These are phyloP conservation scores for Ogataea chonburiensis DNA, from an alignment of 805 yeast species.

Conservation along the genomic window DNA sequence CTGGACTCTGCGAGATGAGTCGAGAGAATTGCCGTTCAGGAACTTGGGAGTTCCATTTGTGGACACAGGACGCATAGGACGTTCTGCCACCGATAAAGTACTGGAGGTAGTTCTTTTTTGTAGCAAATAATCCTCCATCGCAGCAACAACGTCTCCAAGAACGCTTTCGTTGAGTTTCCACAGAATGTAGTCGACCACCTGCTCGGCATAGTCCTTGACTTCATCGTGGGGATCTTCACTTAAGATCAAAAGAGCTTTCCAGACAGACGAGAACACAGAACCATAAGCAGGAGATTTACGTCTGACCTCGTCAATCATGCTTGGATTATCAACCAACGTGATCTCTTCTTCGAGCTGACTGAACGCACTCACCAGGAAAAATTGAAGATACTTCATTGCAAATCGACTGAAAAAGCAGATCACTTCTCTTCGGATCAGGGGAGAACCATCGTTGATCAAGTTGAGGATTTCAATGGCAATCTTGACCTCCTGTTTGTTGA, in stretches of 20 bases:
- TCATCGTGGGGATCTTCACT: constrained; percentile 88
- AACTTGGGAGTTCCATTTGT: constrained; percentile 11
- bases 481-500: constrained; percentile 65
- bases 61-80: constrained; percentile 11
- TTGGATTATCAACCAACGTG: constrained; percentile 60
- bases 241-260: constrained; percentile 79
- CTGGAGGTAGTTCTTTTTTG: constrained; percentile 37
- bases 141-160: constrained; percentile 59
- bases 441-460: constrained; percentile 81
- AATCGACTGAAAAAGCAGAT: constrained; percentile 74
- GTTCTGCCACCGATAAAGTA: constrained; percentile 1
- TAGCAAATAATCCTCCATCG: constrained; percentile 62
- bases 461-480: constrained; percentile 67
- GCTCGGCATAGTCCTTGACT: constrained; percentile 69
- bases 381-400: constrained; percentile 64
- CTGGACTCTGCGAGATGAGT: constrained; percentile 24
- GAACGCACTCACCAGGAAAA: constrained; percentile 84
- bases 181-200: constrained; percentile 71
- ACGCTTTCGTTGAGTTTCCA: constrained; percentile 62
- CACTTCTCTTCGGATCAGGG: constrained; percentile 83
- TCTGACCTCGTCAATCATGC: constrained; percentile 59
- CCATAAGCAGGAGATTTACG: constrained; percentile 81
- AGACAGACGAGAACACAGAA: constrained; percentile 76
- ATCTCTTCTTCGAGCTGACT: constrained; percentile 81
- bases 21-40: constrained; percentile 2